Evolutionary conservation across 768 basidiomycete species (phyloP).

Genomic region (Tricholoma furcatifolium): DNA sequence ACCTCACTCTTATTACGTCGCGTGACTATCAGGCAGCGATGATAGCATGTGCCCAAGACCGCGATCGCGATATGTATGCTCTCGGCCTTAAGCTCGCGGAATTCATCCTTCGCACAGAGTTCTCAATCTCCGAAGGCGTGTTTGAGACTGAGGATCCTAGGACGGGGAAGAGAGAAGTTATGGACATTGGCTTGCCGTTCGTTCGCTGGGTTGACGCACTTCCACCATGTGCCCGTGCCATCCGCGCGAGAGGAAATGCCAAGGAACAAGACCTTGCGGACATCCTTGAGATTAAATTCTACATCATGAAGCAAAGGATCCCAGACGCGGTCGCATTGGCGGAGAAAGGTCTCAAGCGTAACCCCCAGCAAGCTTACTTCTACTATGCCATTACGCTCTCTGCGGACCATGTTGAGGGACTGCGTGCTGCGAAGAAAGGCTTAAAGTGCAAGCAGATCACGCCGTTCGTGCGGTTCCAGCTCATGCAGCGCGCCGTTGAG

Average conservation of each 20-base stretch:
- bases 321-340: conserved; percentile 48
- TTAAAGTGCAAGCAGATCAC: conserved; percentile 54
- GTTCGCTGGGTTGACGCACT: conserved; percentile 56
- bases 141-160: conserved; percentile 44
- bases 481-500: conserved; percentile 62
- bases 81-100: conserved; percentile 50
- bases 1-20: conserved; percentile 37
- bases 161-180: conserved; percentile 39
- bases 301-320: conserved; percentile 47
- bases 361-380: conserved; percentile 60
- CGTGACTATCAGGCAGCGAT: conserved; percentile 52
- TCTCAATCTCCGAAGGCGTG: conserved; percentile 55
- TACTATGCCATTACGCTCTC: conserved; percentile 60
- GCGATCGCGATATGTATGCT: conserved; percentile 47
- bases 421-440: conserved; percentile 66
- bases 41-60: conserved; percentile 44
- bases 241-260: conserved; percentile 41
- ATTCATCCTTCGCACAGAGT: conserved; percentile 58
- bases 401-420: conserved; percentile 45
- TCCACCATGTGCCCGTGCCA: conserved; percentile 56
- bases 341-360: conserved; percentile 47
- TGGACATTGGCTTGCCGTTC: conserved; percentile 58
- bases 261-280: conserved; percentile 54
- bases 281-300: conserved; percentile 62
- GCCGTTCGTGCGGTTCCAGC: conserved; percentile 52